phyloP scores from a whole-genome alignment of 2,329 filamentous ascomycete species.

The Colletotrichum lupini region DNA sequence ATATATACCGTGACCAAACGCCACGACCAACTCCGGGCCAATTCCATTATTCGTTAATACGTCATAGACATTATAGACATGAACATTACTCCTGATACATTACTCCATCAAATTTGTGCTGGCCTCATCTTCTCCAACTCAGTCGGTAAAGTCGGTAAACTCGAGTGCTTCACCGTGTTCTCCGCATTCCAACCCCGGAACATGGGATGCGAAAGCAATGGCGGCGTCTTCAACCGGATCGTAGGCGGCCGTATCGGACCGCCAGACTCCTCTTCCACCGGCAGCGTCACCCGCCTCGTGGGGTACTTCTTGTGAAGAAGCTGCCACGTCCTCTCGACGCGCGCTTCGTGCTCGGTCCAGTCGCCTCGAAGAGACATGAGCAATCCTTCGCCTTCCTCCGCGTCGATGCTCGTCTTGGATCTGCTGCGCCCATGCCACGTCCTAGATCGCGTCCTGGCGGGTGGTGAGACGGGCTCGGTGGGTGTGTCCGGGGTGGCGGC shows the following conservation, averaged over 20 bases:
- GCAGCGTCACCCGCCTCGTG: constrained; percentile 21
- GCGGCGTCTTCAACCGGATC: constrained; percentile 29
- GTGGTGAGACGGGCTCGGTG: constrained; percentile 19
- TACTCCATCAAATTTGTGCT: constrained; percentile 9
- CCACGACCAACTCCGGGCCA: constrained; percentile 8
- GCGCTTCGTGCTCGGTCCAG: constrained; percentile 28
- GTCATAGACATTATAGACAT: constrained; percentile 25
- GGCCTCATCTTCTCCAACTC: constrained; percentile 27
- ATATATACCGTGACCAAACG: not conserved
- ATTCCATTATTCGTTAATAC: constrained; percentile 11
- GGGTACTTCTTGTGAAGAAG: constrained; percentile 33
- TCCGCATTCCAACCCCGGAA: constrained; percentile 29
- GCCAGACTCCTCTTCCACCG: constrained; percentile 17
- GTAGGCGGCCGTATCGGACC: constrained; percentile 27
- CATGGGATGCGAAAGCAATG: constrained; percentile 32
- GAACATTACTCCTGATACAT: not conserved
- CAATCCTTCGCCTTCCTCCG: constrained; percentile 14
- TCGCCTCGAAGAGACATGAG: constrained; percentile 16
- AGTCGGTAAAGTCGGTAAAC: constrained; percentile 26
- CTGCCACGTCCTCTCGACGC: constrained; percentile 32
- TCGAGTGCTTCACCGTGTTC: constrained; percentile 8
- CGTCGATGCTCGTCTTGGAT: not conserved
- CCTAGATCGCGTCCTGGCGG: constrained; percentile 17
- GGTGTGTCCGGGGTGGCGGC: not conserved
- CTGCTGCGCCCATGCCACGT: constrained; percentile 20